A percentile compares a stretch with the other conserved stretches of the same genome.
Evolutionary conservation across 2,329 filamentous ascomycete species (phyloP).

Genomic region (Microsporum canis): DNA sequence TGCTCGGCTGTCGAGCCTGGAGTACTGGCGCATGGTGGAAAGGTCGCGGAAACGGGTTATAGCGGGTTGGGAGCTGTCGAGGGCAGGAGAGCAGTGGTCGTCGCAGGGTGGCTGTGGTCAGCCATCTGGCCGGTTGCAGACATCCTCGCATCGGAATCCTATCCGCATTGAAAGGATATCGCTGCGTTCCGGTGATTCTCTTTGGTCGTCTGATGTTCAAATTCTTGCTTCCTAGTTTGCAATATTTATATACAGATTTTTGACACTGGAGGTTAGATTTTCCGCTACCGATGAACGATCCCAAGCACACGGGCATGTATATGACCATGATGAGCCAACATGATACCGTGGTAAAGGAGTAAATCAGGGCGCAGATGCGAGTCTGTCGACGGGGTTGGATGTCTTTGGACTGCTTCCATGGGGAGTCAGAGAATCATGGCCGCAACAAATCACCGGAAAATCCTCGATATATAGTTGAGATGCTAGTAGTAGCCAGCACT

Average conservation of each 20-base stretch:
- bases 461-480: no score
- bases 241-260: background rate
- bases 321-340: background rate
- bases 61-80: slow-evolving; percentile 18
- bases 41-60: slow-evolving; percentile 18
- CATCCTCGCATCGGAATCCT: slow-evolving; percentile 36
- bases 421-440: no score
- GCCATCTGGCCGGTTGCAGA: slow-evolving; percentile 37
- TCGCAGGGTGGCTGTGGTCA: slow-evolving; percentile 31
- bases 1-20: slow-evolving; percentile 16
- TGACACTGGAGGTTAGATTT: background rate
- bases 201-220: background rate
- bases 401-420: no score
- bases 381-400: no score
- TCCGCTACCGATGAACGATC: background rate
- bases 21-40: slow-evolving; percentile 22
- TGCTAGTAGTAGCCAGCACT: no score
- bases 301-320: background rate
- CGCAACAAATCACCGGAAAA: no score
- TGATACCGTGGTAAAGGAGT: background rate
- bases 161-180: slow-evolving; percentile 16
- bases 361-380: background rate
- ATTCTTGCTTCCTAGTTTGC: background rate
- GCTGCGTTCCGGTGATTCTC: background rate
- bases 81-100: slow-evolving; percentile 23